Conservation (phyloP, 352 stramenopile species). For the Ochromonadaceae sp. region DNA sequence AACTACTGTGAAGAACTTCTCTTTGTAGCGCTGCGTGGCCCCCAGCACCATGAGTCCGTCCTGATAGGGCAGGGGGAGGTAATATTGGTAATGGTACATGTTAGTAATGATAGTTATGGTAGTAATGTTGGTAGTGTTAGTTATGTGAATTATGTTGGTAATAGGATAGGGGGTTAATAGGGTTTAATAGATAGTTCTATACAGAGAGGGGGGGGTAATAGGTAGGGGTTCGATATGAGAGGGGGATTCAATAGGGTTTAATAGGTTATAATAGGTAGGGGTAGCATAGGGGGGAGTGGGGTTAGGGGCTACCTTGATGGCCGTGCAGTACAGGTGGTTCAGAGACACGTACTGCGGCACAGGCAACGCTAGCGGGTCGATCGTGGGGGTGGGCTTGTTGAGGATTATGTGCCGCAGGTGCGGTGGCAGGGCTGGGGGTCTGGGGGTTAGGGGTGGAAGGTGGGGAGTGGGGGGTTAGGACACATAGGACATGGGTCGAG, state of each 20-base stretch:
- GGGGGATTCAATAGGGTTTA: too few relatives aligned
- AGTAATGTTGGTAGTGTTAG: too few relatives aligned
- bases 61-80: too few relatives aligned
- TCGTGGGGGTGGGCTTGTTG: slow-evolving; percentile 87
- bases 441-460: not conserved
- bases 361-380: slow-evolving; percentile 82
- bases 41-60: slow-evolving; percentile 99
- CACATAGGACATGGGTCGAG: not conserved
- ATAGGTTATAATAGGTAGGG: slow-evolving; percentile 29
- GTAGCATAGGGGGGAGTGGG: not conserved
- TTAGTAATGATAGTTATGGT: too few relatives aligned
- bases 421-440: slow-evolving; percentile 82
- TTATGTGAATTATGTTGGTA: too few relatives aligned
- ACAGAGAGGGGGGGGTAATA: too few relatives aligned
- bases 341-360: slow-evolving; percentile 95
- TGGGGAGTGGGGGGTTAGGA: not conserved
- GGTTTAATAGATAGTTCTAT: too few relatives aligned
- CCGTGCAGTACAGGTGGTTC: slow-evolving; percentile 98
- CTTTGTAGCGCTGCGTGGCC: slow-evolving; percentile 90
- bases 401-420: slow-evolving; percentile 98
- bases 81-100: too few relatives aligned
- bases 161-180: too few relatives aligned
- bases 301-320: too few relatives aligned
- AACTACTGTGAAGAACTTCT: slow-evolving; percentile 94
- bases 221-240: too few relatives aligned